A percentile compares a stretch with the other conserved stretches of the same genome.
phyloP scores from a whole-genome alignment of 2,329 filamentous ascomycete genomes.

The Xylaria sp. region DNA sequence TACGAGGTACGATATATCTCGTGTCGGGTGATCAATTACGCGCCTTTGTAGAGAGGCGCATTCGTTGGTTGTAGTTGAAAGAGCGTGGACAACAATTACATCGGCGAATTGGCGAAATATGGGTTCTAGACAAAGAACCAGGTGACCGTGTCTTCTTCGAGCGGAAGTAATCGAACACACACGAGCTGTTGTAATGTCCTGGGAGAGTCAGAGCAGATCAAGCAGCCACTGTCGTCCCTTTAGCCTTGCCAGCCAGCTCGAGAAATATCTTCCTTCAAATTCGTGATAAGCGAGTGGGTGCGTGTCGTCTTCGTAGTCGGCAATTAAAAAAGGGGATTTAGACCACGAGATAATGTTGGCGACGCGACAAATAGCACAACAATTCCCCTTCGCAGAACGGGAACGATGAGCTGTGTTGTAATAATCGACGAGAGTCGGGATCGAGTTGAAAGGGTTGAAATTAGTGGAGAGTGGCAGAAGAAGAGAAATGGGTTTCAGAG shows the following conservation, averaged over 20 bases:
- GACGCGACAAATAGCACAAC: conserved; percentile 16
- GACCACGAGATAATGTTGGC: conserved; percentile 19
- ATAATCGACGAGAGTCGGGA: conserved; percentile 25
- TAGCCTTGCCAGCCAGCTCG: conserved; percentile 1
- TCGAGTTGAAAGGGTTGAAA: conserved; percentile 24
- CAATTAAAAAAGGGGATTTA: not conserved
- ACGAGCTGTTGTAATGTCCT: conserved; percentile 5
- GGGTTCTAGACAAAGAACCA: conserved; percentile 33
- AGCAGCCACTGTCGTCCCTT: conserved; percentile 9
- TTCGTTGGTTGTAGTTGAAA: conserved; percentile 38
- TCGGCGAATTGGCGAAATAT: conserved; percentile 24
- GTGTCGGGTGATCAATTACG: conserved; percentile 33
- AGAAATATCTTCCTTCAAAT: conserved; percentile 9
- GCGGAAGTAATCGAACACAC: conserved; percentile 7
- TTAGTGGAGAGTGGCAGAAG: conserved; percentile 34
- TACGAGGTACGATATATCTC: conserved; percentile 22
- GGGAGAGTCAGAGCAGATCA: conserved; percentile 11
- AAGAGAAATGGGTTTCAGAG: conserved; percentile 36
- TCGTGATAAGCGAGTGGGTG: conserved; percentile 28
- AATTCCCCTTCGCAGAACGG: conserved; percentile 39
- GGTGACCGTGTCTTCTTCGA: conserved; percentile 22
- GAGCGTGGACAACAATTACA: conserved; percentile 41
- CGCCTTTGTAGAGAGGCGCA: conserved; percentile 31
- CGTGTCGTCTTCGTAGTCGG: conserved; percentile 26
- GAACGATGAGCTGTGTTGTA: conserved; percentile 31